These are phyloP conservation scores for Sporisorium exsertum DNA, from an alignment of 1,284 basidiomycete species.

Conservation along the genomic window DNA sequence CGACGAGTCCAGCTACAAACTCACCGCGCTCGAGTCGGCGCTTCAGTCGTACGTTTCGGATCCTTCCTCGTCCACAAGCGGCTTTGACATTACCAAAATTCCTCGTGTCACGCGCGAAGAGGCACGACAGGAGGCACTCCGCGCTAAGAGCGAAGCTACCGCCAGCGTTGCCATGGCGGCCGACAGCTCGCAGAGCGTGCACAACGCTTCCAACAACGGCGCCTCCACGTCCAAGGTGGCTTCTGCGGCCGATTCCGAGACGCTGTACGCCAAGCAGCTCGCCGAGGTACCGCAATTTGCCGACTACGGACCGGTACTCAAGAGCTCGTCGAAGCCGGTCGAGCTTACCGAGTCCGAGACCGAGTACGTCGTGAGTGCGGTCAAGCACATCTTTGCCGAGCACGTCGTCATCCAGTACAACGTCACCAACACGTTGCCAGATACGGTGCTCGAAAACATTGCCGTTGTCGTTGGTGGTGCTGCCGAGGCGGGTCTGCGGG, in stretches of 20 bases:
- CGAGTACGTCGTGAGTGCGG: slow-evolving; percentile 95
- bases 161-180: slow-evolving; percentile 65
- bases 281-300: slow-evolving; percentile 86
- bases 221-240: slow-evolving; percentile 46
- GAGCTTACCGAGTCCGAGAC: slow-evolving; percentile 96
- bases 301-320: slow-evolving; percentile 86
- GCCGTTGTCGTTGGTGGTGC: slow-evolving; percentile 85
- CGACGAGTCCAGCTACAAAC: slow-evolving; percentile 76
- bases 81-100: slow-evolving; percentile 62
- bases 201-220: slow-evolving; percentile 44
- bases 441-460: slow-evolving; percentile 93
- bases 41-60: slow-evolving; percentile 61
- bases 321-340: slow-evolving; percentile 82
- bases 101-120: slow-evolving; percentile 62
- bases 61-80: slow-evolving; percentile 47
- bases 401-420: slow-evolving; percentile 94
- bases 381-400: slow-evolving; percentile 96
- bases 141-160: slow-evolving; percentile 63
- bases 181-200: slow-evolving; percentile 53
- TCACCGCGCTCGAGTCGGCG: slow-evolving; percentile 61
- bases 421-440: slow-evolving; percentile 97
- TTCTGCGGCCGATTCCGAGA: slow-evolving; percentile 27
- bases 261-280: slow-evolving; percentile 86
- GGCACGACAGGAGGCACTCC: slow-evolving; percentile 58
- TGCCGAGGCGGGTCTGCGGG: slow-evolving; percentile 80